phyloP scores from a whole-genome alignment of 2,329 filamentous ascomycete species.

The Xylaria sp. region DNA sequence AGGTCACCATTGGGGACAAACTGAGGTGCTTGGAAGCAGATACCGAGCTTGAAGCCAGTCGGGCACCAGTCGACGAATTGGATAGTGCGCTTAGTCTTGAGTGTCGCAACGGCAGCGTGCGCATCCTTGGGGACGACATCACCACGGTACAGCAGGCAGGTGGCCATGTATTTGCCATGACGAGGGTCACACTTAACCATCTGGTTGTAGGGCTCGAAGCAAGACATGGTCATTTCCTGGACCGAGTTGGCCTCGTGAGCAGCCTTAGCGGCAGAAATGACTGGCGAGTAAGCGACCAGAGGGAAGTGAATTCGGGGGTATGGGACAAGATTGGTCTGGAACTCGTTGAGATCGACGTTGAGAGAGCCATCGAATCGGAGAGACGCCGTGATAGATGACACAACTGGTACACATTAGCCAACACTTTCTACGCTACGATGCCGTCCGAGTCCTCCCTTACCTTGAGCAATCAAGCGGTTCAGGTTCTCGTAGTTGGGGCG shows the following conservation, averaged over 20 bases:
- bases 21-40: slow-evolving; percentile 98
- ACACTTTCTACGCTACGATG: slow-evolving; percentile 21
- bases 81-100: slow-evolving; percentile 99
- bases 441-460: slow-evolving; percentile 47
- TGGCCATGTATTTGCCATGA: slow-evolving; percentile 99
- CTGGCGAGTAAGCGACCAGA: slow-evolving; percentile 92
- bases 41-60: slow-evolving; percentile 99
- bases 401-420: slow-evolving; percentile 60
- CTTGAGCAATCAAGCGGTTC: slow-evolving; percentile 97
- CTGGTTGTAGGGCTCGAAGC: slow-evolving; percentile 99
- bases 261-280: slow-evolving; percentile 93
- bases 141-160: slow-evolving; percentile 95
- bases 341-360: slow-evolving; percentile 99
- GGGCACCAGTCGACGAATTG: slow-evolving; percentile 99
- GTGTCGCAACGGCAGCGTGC: slow-evolving; percentile 86
- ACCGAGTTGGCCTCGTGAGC: slow-evolving; percentile 98
- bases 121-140: slow-evolving; percentile 97
- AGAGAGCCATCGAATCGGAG: slow-evolving; percentile 98
- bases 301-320: slow-evolving; percentile 99
- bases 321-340: slow-evolving; percentile 99
- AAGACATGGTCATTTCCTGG: slow-evolving; percentile 97
- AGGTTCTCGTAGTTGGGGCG: slow-evolving; percentile 98
- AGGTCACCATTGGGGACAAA: slow-evolving; percentile 96
- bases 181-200: slow-evolving; percentile 99
- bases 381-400: slow-evolving; percentile 97